These are phyloP conservation scores for Actinomortierella ambigua DNA, from an alignment of 371 early-diverging fungal species.

Conservation along the genomic window DNA sequence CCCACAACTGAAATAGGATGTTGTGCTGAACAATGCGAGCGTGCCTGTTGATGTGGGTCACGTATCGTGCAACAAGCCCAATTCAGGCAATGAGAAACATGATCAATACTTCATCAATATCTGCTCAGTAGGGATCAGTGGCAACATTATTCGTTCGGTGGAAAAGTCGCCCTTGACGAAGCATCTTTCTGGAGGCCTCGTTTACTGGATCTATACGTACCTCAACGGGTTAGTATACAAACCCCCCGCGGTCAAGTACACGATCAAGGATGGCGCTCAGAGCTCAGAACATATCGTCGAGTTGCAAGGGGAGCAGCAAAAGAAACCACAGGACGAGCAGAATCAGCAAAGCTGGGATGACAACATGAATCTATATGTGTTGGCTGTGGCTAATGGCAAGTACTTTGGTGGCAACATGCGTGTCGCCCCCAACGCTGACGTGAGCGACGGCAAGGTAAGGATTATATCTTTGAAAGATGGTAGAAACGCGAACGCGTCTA, in stretches of 20 bases:
- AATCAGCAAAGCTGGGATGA: slow-evolving; percentile 6
- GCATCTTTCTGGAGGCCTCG: slow-evolving; percentile 27
- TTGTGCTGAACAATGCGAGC: slow-evolving; percentile 18
- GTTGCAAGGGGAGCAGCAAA: too few species aligned
- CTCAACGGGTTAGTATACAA: slow-evolving; percentile 26
- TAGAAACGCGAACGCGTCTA: too few species aligned
- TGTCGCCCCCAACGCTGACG: slow-evolving; percentile 34
- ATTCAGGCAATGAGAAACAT: slow-evolving; percentile 8
- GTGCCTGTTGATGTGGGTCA: slow-evolving; percentile 29
- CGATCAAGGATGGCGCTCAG: slow-evolving; percentile 1
- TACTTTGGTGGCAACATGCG: slow-evolving; percentile 46
- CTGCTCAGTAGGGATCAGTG: slow-evolving; percentile 43
- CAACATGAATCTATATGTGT: slow-evolving; percentile 25
- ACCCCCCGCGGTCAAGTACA: slow-evolving; percentile 31
- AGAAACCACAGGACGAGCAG: slow-evolving; percentile 4
- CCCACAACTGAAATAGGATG: slow-evolving; percentile 9
- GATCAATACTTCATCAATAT: slow-evolving; percentile 45
- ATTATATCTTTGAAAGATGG: too few species aligned
- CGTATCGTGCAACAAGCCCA: slow-evolving; percentile 17
- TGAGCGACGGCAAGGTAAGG: slow-evolving; percentile 33
- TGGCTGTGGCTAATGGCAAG: slow-evolving; percentile 45
- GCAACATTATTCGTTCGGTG: slow-evolving; percentile 34
- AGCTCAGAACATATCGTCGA: neutral
- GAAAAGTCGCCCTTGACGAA: slow-evolving; percentile 32
- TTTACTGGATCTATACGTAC: slow-evolving; percentile 45